Conservation (phyloP, 1,284 basidiomycete genomes). For the Ceratobasidium theobromae region DNA sequence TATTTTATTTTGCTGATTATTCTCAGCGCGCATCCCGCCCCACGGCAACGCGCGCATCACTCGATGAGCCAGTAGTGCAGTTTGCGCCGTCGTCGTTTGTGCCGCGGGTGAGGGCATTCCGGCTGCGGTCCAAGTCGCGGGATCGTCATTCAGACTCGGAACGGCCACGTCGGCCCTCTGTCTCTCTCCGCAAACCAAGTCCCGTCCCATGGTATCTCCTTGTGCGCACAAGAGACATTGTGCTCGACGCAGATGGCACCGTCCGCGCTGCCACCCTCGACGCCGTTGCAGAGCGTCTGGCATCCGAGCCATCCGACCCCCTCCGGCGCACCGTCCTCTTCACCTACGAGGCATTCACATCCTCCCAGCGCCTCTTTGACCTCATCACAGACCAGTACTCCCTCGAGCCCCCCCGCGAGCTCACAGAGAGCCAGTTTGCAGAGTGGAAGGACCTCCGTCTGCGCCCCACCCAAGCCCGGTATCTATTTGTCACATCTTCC, state of each 20-base stretch:
- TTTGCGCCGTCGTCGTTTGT: slow-evolving; percentile 17
- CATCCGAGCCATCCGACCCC: slow-evolving; percentile 50
- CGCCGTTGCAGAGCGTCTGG: slow-evolving; percentile 70
- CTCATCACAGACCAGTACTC: slow-evolving; percentile 65
- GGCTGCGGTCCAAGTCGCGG: slow-evolving; percentile 26
- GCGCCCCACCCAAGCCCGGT: slow-evolving; percentile 43
- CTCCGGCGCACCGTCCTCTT: slow-evolving; percentile 71
- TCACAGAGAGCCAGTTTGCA: slow-evolving; percentile 55
- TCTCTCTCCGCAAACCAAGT: slow-evolving; percentile 14
- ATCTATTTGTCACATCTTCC: neutral
- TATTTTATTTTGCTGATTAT: neutral
- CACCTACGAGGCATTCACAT: slow-evolving; percentile 78
- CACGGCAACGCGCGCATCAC: neutral
- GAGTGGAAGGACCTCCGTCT: slow-evolving; percentile 68
- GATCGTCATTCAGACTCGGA: slow-evolving; percentile 25
- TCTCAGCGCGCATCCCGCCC: neutral
- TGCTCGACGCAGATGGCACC: slow-evolving; percentile 56
- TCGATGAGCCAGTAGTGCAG: neutral
- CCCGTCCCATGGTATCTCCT: slow-evolving; percentile 59
- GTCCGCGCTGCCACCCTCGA: slow-evolving; percentile 66
- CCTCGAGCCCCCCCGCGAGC: slow-evolving; percentile 54
- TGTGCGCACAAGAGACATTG: slow-evolving; percentile 48
- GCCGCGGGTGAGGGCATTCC: slow-evolving; percentile 23
- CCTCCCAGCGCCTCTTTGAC: slow-evolving; percentile 65
- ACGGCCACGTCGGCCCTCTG: slow-evolving; percentile 19